Conservation (phyloP, 2,329 filamentous ascomycete species). For the Nannizziopsis arthrosporioides region DNA sequence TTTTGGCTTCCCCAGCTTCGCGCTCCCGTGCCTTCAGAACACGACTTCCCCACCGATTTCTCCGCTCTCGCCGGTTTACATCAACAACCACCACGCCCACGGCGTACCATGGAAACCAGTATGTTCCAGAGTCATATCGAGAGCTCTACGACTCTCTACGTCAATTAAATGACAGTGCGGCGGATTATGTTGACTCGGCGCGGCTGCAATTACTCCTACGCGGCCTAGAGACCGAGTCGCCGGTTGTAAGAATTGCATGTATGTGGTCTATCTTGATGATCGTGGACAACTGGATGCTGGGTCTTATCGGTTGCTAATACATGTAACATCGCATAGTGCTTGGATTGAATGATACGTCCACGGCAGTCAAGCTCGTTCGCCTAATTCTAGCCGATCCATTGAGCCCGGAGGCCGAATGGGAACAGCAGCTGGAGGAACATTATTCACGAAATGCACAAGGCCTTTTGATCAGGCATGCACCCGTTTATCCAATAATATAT, state of each 20-base stretch:
- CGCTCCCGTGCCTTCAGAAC: constrained; percentile 21
- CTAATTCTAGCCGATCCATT: constrained; percentile 61
- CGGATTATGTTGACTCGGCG: constrained; percentile 47
- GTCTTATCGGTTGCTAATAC: too few species aligned
- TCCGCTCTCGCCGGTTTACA: neutral
- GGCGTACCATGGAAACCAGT: constrained; percentile 18
- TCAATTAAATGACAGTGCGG: constrained; percentile 41
- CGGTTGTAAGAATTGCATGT: constrained; percentile 47
- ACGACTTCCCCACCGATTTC: neutral
- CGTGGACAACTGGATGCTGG: too few species aligned
- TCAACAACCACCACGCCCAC: neutral
- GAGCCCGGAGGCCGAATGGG: constrained; percentile 52
- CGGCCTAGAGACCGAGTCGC: constrained; percentile 44
- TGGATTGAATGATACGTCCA: constrained; percentile 38
- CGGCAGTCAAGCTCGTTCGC: constrained; percentile 51
- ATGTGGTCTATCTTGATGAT: constrained; percentile 14
- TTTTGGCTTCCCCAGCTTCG: constrained; percentile 25
- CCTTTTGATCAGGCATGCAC: constrained; percentile 49
- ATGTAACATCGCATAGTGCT: constrained; percentile 30
- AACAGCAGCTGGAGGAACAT: constrained; percentile 44
- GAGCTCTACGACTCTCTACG: constrained; percentile 45
- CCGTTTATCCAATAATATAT: constrained; percentile 13
- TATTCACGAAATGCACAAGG: constrained; percentile 43
- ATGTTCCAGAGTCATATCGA: constrained; percentile 41
- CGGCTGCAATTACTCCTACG: constrained; percentile 48